Percentiles rank a stretch among this genome's conserved stretches.
These are phyloP conservation scores for Tephrocybe sp. DNA, from an alignment of 768 basidiomycete genomes.

Conservation along the genomic window DNA sequence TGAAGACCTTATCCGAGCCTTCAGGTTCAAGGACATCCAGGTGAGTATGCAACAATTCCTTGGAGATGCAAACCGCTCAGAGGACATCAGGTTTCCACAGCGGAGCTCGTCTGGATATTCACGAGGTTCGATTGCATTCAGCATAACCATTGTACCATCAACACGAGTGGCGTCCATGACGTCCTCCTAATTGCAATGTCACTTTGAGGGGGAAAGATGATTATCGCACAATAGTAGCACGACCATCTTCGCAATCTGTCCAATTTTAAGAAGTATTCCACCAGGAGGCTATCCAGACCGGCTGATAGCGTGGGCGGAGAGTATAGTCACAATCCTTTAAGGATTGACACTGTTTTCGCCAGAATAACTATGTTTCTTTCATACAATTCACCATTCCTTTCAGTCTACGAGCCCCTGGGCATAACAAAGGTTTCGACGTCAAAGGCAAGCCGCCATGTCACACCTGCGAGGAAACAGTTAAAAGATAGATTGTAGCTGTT, in stretches of 20 bases:
- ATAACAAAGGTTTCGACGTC: background rate
- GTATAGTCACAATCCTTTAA: conserved; percentile 7
- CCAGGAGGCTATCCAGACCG: conserved; percentile 7
- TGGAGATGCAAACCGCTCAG: conserved; percentile 4
- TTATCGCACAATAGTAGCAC: background rate
- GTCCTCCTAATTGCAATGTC: background rate
- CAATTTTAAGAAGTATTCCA: background rate
- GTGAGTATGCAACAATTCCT: conserved; percentile 31
- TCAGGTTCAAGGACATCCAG: conserved; percentile 16
- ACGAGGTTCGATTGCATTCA: background rate
- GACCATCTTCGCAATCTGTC: conserved; percentile 3
- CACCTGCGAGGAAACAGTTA: too few relatives aligned
- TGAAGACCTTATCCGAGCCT: conserved; percentile 8
- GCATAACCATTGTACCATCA: background rate
- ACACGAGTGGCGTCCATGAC: background rate
- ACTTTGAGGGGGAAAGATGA: background rate
- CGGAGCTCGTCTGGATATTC: background rate
- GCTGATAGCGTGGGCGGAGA: conserved; percentile 8
- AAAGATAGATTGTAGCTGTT: too few relatives aligned
- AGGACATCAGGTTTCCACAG: background rate
- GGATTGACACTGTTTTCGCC: conserved; percentile 8
- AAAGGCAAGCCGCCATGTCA: background rate
- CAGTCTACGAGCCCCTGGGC: too few relatives aligned
- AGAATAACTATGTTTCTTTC: background rate
- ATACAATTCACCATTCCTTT: background rate